Base-by-base conservation (phyloP, 192 early-diverging fungal genomes). In the Allomyces arbusculus region DNA sequence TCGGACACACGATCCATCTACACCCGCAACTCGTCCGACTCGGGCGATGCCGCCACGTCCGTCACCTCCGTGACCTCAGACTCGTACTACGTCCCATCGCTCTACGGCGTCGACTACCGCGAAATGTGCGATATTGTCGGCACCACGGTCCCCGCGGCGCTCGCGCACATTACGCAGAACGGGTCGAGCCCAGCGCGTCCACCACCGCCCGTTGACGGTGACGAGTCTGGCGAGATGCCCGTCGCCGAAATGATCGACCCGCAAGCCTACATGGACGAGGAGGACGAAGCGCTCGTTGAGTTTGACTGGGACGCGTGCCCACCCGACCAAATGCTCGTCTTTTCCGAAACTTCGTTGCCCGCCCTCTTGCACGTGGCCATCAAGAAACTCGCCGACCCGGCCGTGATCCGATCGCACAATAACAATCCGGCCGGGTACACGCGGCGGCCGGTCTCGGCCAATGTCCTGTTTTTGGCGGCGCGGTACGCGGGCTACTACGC, bases 241-340 rank as follows among this genome's bases (percentile, higher is more conserved):
- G 16, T n/a, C 16, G 50, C 20, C 50, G 16, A 14, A n/a, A 20
- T 58, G 50, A 58, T 58, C 20, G 75, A 69, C 23, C 70, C 77
- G 61, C 74, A 75, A 24, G 72, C 71, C 44, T 72, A 69, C 64
- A 69, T 76, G 69, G 73, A 73, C 10, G 72, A 76, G 40, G 73
- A 75, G 28, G 74, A 74, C 62, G 64, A 70, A 62, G 70, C 64
- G 67, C 68, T 63, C 20, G 68, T 72, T 63, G 63, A 69, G 10
- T 91, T 89, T 74, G 79, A 86, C 65, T 97, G 90, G 91, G 81
- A 86, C 62, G 77, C 72, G 19, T 90, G 91, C 74, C 75, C 82
- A 69, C 84, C 84, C 16, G 88, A 92, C 76, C 91, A 97, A 73
- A 97, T 97, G 94, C 87, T 91, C 78, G 92, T 95, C n/a, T 91